Conservation (phyloP, 495 filamentous ascomycete genomes). For the Talaromyces proteolyticus region DNA sequence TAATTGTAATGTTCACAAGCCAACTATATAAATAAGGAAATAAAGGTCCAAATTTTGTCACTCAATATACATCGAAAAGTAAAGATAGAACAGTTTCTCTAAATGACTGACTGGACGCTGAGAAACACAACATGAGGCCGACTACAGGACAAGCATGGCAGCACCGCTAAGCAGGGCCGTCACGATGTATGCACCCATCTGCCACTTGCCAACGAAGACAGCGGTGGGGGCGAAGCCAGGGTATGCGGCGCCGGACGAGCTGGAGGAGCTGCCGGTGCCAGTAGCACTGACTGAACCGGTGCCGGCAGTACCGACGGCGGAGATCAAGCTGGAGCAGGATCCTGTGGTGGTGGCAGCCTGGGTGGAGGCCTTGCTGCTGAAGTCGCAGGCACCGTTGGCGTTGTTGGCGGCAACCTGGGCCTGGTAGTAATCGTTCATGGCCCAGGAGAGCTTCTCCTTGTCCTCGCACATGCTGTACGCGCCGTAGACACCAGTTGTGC, state of each 20-base stretch:
- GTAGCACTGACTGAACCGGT: constrained; percentile 55
- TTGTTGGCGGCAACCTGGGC: constrained; percentile 43
- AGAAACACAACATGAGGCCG: no score
- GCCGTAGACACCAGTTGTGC: constrained; percentile 70
- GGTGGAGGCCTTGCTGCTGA: constrained; percentile 58
- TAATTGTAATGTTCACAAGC: no score
- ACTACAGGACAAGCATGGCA: constrained; percentile 76
- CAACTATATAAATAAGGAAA: no score
- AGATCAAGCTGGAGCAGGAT: constrained; percentile 47
- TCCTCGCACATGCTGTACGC: constrained; percentile 84
- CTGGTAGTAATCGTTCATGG: constrained; percentile 75
- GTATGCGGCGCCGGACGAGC: constrained; percentile 33
- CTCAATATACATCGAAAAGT: no score
- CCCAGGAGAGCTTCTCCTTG: constrained; percentile 72
- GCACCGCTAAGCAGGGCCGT: constrained; percentile 62
- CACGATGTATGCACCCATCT: constrained; percentile 61
- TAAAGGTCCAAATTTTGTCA: no score
- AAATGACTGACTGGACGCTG: no score
- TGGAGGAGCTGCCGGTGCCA: constrained; percentile 29
- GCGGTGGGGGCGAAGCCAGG: constrained; percentile 35
- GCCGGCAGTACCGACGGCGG: constrained; percentile 56
- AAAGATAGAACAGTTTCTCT: no score
- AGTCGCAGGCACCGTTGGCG: constrained; percentile 62
- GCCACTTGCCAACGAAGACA: constrained; percentile 58
- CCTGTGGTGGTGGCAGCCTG: constrained; percentile 44